Base-by-base conservation (phyloP, 2,329 filamentous ascomycete genomes). In the Fusarium xyrophilum region DNA sequence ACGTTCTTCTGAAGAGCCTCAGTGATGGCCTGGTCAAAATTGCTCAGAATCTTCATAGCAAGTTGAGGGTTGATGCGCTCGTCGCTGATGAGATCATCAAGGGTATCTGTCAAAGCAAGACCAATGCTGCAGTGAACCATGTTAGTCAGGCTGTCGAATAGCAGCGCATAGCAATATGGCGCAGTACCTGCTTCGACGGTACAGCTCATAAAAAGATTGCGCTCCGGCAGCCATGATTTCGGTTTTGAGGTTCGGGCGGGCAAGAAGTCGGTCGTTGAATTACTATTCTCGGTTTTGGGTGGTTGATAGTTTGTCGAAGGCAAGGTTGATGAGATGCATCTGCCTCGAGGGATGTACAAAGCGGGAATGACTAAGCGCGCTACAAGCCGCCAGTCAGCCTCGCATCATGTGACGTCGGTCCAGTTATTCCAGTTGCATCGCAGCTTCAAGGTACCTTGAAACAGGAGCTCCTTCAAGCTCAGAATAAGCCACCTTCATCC, bases 21-120 rank as follows among this genome's bases (percentile, higher is more conserved):
- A 19, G 96, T 92, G 57, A 99, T 93, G 44, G 92, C 91, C 74
- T 93, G 91, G 81, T 99, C 96, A 79, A 98, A 99, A 82, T 97
- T 96, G 73, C 90, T 89, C 65, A 99, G 88, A 69, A 99, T 96
- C 86, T 97, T 97, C 93, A 99, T 98, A 52, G 96, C 96, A 44
- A 99, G 88, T 83, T 99, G 96, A 30, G 96, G 96, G 82, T 98
- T 95, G 82, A 99, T 98, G 72, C 93, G 92, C 76, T 93, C 91
- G 73, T 95, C 91, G 78, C 92, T 95, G 81, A 99, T 98, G 72
- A 99, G 86, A 76, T 97, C 93, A 82, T 99, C 96, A 75, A 99
- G 93, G 57, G 94, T 97, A 82, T 99, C 96, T 56, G 95, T 97
- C 75, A 99, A 87, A 60, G 95, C 91, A 76, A 93, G 87, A 74